Base-by-base conservation (phyloP, 2,329 filamentous ascomycete species). In the Immersiporthe knoxdaviesiana region DNA sequence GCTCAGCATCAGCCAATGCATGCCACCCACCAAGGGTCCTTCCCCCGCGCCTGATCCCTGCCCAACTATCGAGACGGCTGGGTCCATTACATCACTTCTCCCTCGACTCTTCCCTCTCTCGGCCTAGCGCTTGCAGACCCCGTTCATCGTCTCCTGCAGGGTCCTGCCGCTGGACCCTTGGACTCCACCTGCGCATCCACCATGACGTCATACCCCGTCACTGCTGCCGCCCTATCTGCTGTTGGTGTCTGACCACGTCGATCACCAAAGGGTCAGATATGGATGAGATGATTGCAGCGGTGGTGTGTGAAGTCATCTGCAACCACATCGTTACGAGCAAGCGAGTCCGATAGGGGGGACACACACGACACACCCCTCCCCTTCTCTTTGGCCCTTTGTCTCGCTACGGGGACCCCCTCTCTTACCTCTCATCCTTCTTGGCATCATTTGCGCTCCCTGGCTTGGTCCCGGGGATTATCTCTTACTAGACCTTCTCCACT, bases 291-390 rank as follows among this genome's bases (percentile, higher is more conserved):
- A 16, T 50, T 6, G 58, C 4, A 35, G 27, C n/a, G 18, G 14
- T 3, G 30, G 37, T 3, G 67, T 60, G 67, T 68, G 67, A 65
- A 68, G 67, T 65, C 67, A 67, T 67, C 27, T 67, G 66, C 66
- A 67, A 64, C 66, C 66, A 50, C 67, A 37, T 37, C 35, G 62
- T 41, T 59, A 61, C 44, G 62, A 44, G 54, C 52, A 39, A 37
- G 52, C 61, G 54, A 47, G 44, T 18, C 61, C 21, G 61, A 63
- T 35, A 50, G 39, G n/a, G 39, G 41, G 32, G 18, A 30, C 32
- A 21, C 30, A 18, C n/a, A n/a, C n/a, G 6, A 6, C 30, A 37
- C 14, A 41, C 2, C 47, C 50, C 50, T 10, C 11, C 50, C 10
- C 21, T 12, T n/a, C 1, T 24, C 11, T 14, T 16, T 30, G n/a